Evolutionary conservation across 2,329 filamentous ascomycete species (phyloP).

Genomic region (Apiospora phragmitis): DNA sequence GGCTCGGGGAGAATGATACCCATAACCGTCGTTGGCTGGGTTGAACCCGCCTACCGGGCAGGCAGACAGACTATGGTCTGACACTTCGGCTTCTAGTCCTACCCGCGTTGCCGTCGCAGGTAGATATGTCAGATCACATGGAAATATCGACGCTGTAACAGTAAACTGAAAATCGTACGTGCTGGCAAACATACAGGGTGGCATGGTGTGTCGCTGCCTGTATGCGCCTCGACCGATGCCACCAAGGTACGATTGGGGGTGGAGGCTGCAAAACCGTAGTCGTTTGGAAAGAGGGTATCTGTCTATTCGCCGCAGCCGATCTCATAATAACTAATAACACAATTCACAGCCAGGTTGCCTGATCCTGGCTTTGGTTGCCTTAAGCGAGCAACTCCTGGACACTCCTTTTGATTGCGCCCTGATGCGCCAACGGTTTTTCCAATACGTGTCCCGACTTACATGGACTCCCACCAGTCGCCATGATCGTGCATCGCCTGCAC

Average conservation of each 20-base stretch:
- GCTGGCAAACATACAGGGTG: background rate
- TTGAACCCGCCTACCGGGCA: background rate
- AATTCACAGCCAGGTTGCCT: background rate
- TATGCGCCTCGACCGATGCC: background rate
- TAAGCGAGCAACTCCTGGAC: background rate
- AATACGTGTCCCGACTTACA: background rate
- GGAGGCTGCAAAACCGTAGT: background rate
- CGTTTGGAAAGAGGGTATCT: background rate
- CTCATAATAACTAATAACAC: background rate
- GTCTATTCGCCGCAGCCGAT: background rate
- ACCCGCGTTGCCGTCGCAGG: background rate
- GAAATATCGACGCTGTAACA: background rate
- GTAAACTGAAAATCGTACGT: background rate
- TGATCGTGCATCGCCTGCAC: conserved; percentile 92
- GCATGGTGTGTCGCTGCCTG: background rate
- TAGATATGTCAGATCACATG: background rate
- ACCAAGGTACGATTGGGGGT: background rate
- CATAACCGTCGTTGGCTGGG: background rate
- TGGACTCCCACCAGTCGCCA: conserved; percentile 78
- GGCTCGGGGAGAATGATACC: background rate
- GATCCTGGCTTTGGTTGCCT: background rate
- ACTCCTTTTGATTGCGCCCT: background rate
- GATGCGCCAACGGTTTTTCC: background rate
- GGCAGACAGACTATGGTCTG: background rate
- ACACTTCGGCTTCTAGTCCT: background rate